These are phyloP conservation scores for Hapsidospora chrysogenum DNA, from an alignment of 495 filamentous ascomycete genomes.

Conservation along the genomic window DNA sequence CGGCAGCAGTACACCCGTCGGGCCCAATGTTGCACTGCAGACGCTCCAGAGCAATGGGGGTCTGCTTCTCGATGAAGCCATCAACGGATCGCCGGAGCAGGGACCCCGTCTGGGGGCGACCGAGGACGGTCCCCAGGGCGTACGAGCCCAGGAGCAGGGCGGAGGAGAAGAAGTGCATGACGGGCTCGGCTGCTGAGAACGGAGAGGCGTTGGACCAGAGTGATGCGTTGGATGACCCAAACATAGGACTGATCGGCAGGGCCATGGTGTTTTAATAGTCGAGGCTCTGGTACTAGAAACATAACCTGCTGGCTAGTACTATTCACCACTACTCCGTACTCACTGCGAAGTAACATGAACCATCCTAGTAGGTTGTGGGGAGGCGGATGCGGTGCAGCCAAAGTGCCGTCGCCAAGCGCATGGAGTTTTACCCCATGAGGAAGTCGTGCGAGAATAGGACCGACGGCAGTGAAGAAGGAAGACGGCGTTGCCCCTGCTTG, in stretches of 20 bases:
- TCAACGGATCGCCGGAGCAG: slow-evolving; percentile 30
- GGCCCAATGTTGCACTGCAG: slow-evolving; percentile 46
- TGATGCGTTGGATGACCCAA: not conserved
- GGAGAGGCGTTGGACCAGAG: not conserved
- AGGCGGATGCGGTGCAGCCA: too few relatives aligned
- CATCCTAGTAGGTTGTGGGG: too few relatives aligned
- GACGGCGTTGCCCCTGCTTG: too few relatives aligned
- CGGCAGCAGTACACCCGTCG: slow-evolving; percentile 25
- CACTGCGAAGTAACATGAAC: too few relatives aligned
- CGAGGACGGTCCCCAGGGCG: slow-evolving; percentile 28
- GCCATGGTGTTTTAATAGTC: slow-evolving; percentile 13
- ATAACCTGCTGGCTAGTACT: too few relatives aligned
- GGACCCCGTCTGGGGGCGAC: slow-evolving; percentile 14
- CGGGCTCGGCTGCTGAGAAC: slow-evolving; percentile 12
- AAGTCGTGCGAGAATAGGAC: too few relatives aligned
- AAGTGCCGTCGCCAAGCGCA: too few relatives aligned
- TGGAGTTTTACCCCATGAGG: too few relatives aligned
- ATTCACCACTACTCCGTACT: too few relatives aligned
- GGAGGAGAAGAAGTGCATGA: slow-evolving; percentile 26
- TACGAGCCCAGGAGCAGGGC: slow-evolving; percentile 27
- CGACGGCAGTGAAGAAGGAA: too few relatives aligned
- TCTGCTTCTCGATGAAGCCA: slow-evolving; percentile 38
- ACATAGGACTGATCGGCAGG: slow-evolving; percentile 1
- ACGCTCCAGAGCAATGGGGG: slow-evolving; percentile 29
- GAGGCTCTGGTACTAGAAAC: too few relatives aligned